Conservation (phyloP, 2,329 filamentous ascomycete genomes). For the Xylaria hypoxylon region DNA sequence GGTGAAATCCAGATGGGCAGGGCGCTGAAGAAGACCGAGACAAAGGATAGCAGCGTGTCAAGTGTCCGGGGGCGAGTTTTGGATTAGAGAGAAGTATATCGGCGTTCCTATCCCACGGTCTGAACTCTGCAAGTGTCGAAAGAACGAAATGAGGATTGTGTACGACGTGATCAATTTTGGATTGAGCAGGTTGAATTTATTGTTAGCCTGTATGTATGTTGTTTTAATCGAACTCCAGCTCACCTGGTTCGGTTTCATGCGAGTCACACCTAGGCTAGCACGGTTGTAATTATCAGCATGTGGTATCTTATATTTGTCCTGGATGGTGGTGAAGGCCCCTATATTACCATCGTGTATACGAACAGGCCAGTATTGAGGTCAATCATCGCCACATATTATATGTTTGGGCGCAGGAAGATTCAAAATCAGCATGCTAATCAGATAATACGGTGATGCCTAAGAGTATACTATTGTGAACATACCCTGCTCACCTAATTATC, state of each 20-base stretch:
- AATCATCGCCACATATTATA: neutral
- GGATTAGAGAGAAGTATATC: conserved; percentile 53
- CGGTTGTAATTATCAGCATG: neutral
- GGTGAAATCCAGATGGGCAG: conserved; percentile 86
- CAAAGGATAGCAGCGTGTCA: conserved; percentile 84
- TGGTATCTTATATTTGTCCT: neutral
- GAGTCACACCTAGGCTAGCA: neutral
- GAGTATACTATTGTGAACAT: too few relatives aligned
- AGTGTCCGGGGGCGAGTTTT: conserved; percentile 81
- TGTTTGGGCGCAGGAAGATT: too few relatives aligned
- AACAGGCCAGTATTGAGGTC: neutral
- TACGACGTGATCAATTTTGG: conserved; percentile 12
- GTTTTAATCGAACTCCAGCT: conserved; percentile 2
- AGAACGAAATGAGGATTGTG: conserved; percentile 4
- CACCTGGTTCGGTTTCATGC: conserved; percentile 2
- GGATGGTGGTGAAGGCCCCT: neutral
- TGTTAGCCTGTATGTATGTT: conserved; percentile 31
- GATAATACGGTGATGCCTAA: too few relatives aligned
- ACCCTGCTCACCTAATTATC: too few relatives aligned
- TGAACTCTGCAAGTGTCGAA: neutral
- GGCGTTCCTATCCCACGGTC: neutral
- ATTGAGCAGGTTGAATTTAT: conserved; percentile 33
- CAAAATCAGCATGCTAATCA: too few relatives aligned
- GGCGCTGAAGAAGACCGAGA: conserved; percentile 85
- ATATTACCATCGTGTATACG: neutral